phyloP scores from a whole-genome alignment of 78 protist species.

The Dictyostelium citrinum region DNA sequence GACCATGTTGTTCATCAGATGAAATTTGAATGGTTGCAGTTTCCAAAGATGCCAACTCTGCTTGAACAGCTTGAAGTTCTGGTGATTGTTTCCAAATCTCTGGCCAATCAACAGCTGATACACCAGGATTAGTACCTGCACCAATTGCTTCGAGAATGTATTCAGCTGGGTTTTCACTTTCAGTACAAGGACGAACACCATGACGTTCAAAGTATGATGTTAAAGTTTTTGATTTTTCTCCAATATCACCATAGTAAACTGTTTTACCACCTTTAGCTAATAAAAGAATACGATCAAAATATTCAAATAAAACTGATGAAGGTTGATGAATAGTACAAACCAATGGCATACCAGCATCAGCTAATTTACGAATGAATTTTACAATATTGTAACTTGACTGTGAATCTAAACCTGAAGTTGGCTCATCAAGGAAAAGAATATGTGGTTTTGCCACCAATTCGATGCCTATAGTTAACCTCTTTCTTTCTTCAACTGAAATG shows the following conservation, averaged over 20 bases:
- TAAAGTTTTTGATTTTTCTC: slow-evolving; percentile 27
- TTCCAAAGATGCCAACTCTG: neutral
- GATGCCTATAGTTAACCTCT: slow-evolving; percentile 70
- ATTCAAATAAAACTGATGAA: slow-evolving; percentile 65
- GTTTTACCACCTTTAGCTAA: slow-evolving; percentile 79
- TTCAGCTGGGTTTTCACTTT: slow-evolving; percentile 80
- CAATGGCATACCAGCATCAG: slow-evolving; percentile 76
- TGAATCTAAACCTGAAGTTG: slow-evolving; percentile 43
- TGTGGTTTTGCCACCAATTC: slow-evolving; percentile 75
- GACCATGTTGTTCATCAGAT: neutral
- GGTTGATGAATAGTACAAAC: slow-evolving; percentile 82
- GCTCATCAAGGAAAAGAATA: slow-evolving; percentile 34
- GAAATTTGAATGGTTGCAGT: neutral
- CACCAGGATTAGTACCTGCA: slow-evolving; percentile 32
- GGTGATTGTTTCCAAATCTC: slow-evolving; percentile 43
- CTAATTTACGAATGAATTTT: slow-evolving; percentile 55
- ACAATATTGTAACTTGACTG: slow-evolving; percentile 64
- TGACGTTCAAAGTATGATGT: slow-evolving; percentile 24
- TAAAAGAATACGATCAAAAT: slow-evolving; percentile 61
- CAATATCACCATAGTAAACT: slow-evolving; percentile 80
- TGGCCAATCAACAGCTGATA: slow-evolving; percentile 43
- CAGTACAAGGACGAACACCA: slow-evolving; percentile 47
- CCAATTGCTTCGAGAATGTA: slow-evolving; percentile 76
- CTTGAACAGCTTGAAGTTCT: neutral
- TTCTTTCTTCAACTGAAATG: slow-evolving; percentile 62